Percentiles rank a stretch among this genome's conserved stretches.
Conservation (phyloP, 1,139 yeast species). For the Yamadazyma sp. region DNA sequence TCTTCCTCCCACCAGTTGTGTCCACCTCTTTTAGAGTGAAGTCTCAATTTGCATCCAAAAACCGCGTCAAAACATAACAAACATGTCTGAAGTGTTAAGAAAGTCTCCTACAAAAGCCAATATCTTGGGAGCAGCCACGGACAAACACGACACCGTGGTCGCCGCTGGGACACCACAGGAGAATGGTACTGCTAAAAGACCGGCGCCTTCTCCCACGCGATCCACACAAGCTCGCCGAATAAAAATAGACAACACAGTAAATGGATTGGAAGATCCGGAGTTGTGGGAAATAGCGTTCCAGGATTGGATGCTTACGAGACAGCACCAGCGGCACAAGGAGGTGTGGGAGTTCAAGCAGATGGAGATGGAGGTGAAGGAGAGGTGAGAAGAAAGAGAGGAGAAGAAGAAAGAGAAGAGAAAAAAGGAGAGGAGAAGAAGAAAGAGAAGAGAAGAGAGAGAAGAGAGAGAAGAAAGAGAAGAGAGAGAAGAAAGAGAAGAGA, state of each 20-base stretch:
- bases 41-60: background rate
- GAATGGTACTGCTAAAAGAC: too few species aligned
- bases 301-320: conserved; percentile 16
- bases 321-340: conserved; percentile 14
- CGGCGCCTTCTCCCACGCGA: conserved; percentile 29
- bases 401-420: background rate
- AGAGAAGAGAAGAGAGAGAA: background rate
- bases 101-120: conserved; percentile 3
- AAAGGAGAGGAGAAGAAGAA: background rate
- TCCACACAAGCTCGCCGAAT: conserved; percentile 20
- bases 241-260: conserved; percentile 10
- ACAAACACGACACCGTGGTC: conserved; percentile 5
- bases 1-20: too few species aligned
- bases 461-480: background rate
- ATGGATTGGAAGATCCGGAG: conserved; percentile 10
- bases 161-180: too few species aligned
- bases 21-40: too few species aligned
- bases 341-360: conserved; percentile 17
- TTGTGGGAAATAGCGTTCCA: conserved; percentile 17
- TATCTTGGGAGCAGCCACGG: background rate
- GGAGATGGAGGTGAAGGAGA: conserved; percentile 15
- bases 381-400: background rate
- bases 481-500: background rate
- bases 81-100: background rate
- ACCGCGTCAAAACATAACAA: background rate